These are phyloP conservation scores for Thielaviopsis populi DNA, from an alignment of 2,329 filamentous ascomycete species.

Conservation along the genomic window DNA sequence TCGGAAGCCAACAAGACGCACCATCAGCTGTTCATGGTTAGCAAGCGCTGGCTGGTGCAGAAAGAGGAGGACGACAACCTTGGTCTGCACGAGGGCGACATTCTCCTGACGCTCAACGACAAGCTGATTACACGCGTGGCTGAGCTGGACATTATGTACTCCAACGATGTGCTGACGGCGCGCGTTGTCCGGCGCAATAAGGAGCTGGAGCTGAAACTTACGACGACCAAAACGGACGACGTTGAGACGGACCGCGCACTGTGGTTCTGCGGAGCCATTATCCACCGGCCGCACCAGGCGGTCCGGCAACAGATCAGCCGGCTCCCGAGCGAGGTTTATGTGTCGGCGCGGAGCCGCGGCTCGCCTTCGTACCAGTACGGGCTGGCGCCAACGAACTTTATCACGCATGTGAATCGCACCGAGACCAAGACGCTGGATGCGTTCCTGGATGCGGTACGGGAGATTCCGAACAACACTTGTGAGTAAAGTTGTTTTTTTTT, in stretches of 20 bases:
- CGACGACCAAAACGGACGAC: conserved; percentile 76
- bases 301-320: conserved; percentile 96
- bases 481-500: conserved; percentile 22
- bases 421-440: conserved; percentile 66
- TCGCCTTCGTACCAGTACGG: conserved; percentile 82
- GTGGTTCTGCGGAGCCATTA: conserved; percentile 84
- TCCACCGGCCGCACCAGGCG: conserved; percentile 88
- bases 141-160: conserved; percentile 94
- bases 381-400: conserved; percentile 90
- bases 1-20: conserved; percentile 76
- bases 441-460: conserved; percentile 67
- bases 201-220: conserved; percentile 60
- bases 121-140: conserved; percentile 86
- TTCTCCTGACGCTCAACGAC: conserved; percentile 79
- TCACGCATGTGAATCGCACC: conserved; percentile 86
- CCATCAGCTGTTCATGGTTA: conserved; percentile 96
- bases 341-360: conserved; percentile 70
- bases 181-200: conserved; percentile 74
- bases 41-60: conserved; percentile 64
- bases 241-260: conserved; percentile 86
- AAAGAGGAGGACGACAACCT: conserved; percentile 25
- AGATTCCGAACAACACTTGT: conserved; percentile 92
- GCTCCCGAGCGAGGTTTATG: conserved; percentile 90
- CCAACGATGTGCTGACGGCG: conserved; percentile 66
- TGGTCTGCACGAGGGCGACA: conserved; percentile 67